Conservation (phyloP, 225 moss, liverwort and hornwort species). For the Physcomitrellopsis africana region DNA sequence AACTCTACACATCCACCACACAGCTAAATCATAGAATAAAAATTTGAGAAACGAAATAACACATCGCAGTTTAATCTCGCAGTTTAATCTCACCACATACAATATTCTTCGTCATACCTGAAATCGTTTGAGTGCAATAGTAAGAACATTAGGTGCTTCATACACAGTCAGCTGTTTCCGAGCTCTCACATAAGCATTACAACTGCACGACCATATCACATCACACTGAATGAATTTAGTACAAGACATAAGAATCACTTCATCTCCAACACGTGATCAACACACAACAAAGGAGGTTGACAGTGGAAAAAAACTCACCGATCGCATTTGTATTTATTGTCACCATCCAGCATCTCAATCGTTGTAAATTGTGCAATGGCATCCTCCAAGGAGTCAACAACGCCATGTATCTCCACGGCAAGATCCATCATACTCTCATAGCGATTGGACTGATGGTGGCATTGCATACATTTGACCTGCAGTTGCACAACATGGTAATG, state of each 20-base stretch:
- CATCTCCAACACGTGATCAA: too few species aligned
- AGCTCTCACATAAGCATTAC: conserved; percentile 87
- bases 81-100: too few species aligned
- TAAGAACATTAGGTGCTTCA: conserved; percentile 90
- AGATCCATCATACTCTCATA: conserved; percentile 99
- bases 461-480: conserved; percentile 94
- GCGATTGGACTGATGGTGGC: conserved; percentile 85
- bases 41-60: not conserved
- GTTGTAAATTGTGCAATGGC: conserved; percentile 86
- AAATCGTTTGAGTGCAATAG: conserved; percentile 90
- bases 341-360: conserved; percentile 88
- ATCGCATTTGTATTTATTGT: conserved; percentile 98
- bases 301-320: conserved; percentile 40
- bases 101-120: conserved; percentile 49
- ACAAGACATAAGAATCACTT: too few species aligned
- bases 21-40: too few species aligned
- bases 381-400: conserved; percentile 91
- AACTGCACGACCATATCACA: conserved; percentile 37
- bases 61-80: not conserved
- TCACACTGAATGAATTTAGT: not conserved
- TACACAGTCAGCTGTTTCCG: conserved; percentile 74
- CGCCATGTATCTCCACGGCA: conserved; percentile 93
- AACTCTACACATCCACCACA: too few species aligned
- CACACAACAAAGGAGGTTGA: too few species aligned
- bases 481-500: not conserved